phyloP scores from a whole-genome alignment of 108 stramenopile species.

The Cylindrotheca fusiformis region DNA sequence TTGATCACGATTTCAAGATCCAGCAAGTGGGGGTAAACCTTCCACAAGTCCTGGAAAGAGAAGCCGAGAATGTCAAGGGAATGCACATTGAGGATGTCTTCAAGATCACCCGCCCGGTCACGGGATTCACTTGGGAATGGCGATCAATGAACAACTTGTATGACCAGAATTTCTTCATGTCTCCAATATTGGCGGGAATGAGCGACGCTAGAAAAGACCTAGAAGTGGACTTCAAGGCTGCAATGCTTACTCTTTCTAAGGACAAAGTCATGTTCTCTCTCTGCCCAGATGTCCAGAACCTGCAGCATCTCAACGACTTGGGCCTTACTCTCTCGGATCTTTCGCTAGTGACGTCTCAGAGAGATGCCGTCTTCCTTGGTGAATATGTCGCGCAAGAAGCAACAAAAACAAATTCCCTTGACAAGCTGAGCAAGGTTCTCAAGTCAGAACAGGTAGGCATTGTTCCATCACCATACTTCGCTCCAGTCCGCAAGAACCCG shows the following conservation, averaged over 20 bases:
- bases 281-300: conserved; percentile 36
- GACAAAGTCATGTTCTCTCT: conserved; percentile 28
- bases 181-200: conserved; percentile 1
- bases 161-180: conserved; percentile 37
- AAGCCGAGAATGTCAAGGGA: not conserved
- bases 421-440: conserved; percentile 18
- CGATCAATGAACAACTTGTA: conserved; percentile 25
- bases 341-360: conserved; percentile 5
- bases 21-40: conserved; percentile 33
- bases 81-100: not conserved
- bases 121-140: conserved; percentile 20
- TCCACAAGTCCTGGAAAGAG: conserved; percentile 16
- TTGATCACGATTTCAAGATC: conserved; percentile 34
- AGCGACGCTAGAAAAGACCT: not conserved
- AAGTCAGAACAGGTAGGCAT: too few relatives aligned
- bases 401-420: conserved; percentile 14
- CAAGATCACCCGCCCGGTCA: not conserved
- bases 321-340: conserved; percentile 41
- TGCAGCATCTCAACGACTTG: conserved; percentile 33
- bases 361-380: conserved; percentile 42
- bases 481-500: too few relatives aligned
- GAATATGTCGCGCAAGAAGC: conserved; percentile 39
- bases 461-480: too few relatives aligned
- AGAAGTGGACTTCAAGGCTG: conserved; percentile 27
- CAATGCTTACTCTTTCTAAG: conserved; percentile 18